These are phyloP conservation scores for Peronospora belbahrii DNA, from an alignment of 352 stramenopile genomes.

Conservation along the genomic window DNA sequence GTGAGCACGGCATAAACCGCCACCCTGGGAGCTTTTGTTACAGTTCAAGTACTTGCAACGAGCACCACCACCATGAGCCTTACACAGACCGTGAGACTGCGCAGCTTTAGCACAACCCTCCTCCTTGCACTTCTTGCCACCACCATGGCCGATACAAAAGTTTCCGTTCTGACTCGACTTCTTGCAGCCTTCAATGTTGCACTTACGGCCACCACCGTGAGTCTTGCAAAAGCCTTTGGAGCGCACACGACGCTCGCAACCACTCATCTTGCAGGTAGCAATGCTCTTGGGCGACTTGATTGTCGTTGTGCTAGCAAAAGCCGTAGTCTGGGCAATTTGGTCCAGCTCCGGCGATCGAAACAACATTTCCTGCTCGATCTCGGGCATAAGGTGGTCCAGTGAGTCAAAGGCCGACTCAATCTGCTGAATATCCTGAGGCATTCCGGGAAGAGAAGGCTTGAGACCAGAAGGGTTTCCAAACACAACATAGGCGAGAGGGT, in stretches of 20 bases:
- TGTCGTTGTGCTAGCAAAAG: conserved; percentile 18
- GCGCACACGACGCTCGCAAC: conserved; percentile 54
- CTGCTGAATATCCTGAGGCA: conserved; percentile 49
- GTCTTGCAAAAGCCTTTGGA: conserved; percentile 86
- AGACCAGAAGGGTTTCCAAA: conserved; percentile 25
- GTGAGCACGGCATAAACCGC: conserved; percentile 66
- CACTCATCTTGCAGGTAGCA: conserved; percentile 52
- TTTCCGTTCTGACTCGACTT: conserved; percentile 84
- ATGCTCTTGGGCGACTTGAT: conserved; percentile 50
- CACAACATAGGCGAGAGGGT: conserved; percentile 56
- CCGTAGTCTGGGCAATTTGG: conserved; percentile 31
- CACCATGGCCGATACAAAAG: conserved; percentile 83
- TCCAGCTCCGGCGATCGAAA: conserved; percentile 33
- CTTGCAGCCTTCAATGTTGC: conserved; percentile 78
- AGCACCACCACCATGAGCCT: conserved; percentile 73
- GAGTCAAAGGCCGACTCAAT: conserved; percentile 70
- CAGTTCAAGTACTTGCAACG: conserved; percentile 80
- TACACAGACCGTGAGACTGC: conserved; percentile 80
- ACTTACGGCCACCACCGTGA: conserved; percentile 73
- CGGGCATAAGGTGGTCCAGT: conserved; percentile 56
- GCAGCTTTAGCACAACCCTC: conserved; percentile 75
- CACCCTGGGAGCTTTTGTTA: conserved; percentile 77
- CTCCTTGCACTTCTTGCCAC: conserved; percentile 83
- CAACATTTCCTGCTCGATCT: conserved; percentile 62
- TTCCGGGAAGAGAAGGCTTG: conserved; percentile 13